A percentile compares a stretch with the other conserved stretches of the same genome.
Conservation (phyloP, 2,329 filamentous ascomycete species). For the Colletotrichum shisoi region DNA sequence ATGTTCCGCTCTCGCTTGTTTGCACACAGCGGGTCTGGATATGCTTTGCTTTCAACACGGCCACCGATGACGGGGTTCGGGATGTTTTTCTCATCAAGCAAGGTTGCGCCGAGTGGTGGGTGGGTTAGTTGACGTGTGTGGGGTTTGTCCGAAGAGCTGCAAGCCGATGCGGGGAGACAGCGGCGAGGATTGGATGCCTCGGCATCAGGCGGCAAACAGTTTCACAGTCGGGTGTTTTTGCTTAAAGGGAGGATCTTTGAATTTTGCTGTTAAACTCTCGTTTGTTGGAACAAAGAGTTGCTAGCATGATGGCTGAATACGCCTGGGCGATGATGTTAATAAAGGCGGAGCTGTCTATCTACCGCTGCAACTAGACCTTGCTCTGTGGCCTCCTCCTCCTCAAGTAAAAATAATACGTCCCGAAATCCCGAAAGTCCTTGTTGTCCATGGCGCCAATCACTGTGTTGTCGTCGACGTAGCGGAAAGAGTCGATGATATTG, state of each 20-base stretch:
- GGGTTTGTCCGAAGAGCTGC: slow-evolving; percentile 1
- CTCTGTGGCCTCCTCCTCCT: slow-evolving; percentile 18
- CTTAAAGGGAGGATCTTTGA: too few relatives aligned
- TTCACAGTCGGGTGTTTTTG: not conserved
- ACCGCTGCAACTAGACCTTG: not conserved
- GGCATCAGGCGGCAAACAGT: not conserved
- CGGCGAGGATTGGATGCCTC: not conserved
- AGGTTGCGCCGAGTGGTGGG: not conserved
- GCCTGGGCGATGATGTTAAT: too few relatives aligned
- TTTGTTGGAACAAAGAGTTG: too few relatives aligned
- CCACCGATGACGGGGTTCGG: not conserved
- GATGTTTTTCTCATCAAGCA: not conserved
- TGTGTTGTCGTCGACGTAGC: slow-evolving; percentile 43
- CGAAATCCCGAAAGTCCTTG: slow-evolving; percentile 32
- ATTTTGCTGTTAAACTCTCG: too few relatives aligned
- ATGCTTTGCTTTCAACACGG: not conserved
- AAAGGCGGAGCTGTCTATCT: too few relatives aligned
- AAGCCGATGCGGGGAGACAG: slow-evolving; percentile 1
- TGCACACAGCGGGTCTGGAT: too few relatives aligned
- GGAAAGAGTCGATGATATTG: slow-evolving; percentile 47
- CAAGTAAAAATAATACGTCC: slow-evolving; percentile 45
- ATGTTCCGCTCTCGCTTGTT: not conserved
- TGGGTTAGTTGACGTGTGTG: not conserved
- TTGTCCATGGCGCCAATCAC: slow-evolving; percentile 45
- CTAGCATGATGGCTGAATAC: too few relatives aligned